A percentile compares a stretch with the other conserved stretches of the same genome.
Conservation (phyloP, 768 basidiomycete genomes). For the Lanmaoa rubissima region DNA sequence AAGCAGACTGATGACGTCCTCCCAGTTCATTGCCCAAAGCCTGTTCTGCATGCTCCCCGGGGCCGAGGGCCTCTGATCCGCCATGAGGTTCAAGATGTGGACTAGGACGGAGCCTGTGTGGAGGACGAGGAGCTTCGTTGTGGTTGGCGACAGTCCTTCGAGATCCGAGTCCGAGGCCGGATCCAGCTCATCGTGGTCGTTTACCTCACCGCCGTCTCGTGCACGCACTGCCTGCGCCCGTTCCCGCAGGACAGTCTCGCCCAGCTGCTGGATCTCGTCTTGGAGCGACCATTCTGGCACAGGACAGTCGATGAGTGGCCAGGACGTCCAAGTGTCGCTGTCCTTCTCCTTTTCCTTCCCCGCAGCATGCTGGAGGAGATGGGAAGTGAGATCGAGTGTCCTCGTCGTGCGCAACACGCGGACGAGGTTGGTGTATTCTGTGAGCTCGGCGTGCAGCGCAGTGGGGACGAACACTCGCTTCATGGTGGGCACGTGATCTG, state of each 20-base stretch:
- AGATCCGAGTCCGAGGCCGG: constrained; percentile 31
- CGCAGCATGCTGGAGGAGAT: constrained; percentile 39
- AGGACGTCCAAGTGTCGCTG: constrained; percentile 65
- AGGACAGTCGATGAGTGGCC: constrained; percentile 72
- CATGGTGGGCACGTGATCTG: background rate
- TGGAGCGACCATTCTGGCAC: constrained; percentile 69
- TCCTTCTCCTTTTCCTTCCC: constrained; percentile 4
- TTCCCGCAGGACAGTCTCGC: constrained; percentile 35
- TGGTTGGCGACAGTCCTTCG: constrained; percentile 28
- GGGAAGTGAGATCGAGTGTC: constrained; percentile 55
- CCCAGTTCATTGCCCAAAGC: constrained; percentile 60
- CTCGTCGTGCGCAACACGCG: constrained; percentile 59
- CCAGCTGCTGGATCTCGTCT: constrained; percentile 61
- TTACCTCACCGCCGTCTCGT: constrained; percentile 11
- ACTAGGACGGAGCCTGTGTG: constrained; percentile 47
- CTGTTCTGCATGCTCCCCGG: constrained; percentile 65
- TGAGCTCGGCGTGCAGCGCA: constrained; percentile 60
- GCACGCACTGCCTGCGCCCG: background rate
- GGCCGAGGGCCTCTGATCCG: constrained; percentile 52
- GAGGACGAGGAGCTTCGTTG: constrained; percentile 39
- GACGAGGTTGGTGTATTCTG: constrained; percentile 65
- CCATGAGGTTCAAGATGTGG: constrained; percentile 52
- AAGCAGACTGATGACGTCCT: constrained; percentile 54
- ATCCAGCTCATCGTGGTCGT: constrained; percentile 24
- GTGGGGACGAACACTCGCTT: constrained; percentile 45